These are phyloP conservation scores for Glutinoglossum americanum DNA, from an alignment of 495 filamentous ascomycete species.

Conservation along the genomic window DNA sequence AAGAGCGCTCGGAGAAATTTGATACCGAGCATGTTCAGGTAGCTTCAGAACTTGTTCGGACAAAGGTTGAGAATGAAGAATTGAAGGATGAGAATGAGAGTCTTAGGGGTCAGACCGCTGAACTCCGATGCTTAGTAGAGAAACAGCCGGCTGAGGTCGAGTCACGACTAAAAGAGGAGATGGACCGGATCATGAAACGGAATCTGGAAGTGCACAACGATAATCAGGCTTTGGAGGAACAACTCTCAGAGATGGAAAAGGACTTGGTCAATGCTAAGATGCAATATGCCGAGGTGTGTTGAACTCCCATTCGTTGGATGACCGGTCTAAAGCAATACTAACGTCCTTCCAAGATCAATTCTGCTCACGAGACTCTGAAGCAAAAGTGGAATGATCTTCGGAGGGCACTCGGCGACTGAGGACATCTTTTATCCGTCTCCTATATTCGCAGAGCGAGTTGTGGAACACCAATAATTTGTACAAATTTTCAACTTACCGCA, in stretches of 20 bases:
- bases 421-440: neutral
- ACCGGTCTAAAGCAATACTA: neutral
- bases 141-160: conserved; percentile 82
- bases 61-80: conserved; percentile 84
- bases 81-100: conserved; percentile 74
- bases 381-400: conserved; percentile 69
- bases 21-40: conserved; percentile 86
- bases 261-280: conserved; percentile 86
- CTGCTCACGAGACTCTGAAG: conserved; percentile 51
- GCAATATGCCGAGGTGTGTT: conserved; percentile 73
- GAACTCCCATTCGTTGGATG: neutral
- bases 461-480: conserved; percentile 9
- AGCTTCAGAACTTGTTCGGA: conserved; percentile 70
- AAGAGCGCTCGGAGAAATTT: conserved; percentile 71
- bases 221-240: conserved; percentile 72
- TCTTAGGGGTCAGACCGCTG: conserved; percentile 56
- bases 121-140: conserved; percentile 66
- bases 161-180: conserved; percentile 55
- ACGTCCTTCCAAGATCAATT: conserved; percentile 31
- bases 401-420: conserved; percentile 30
- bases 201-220: conserved; percentile 91
- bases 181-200: conserved; percentile 78
- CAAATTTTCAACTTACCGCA: neutral
- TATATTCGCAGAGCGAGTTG: neutral
- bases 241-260: conserved; percentile 86